Base-by-base conservation (phyloP, 23 red algal genomes). In the Gracilaria domingensis region DNA sequence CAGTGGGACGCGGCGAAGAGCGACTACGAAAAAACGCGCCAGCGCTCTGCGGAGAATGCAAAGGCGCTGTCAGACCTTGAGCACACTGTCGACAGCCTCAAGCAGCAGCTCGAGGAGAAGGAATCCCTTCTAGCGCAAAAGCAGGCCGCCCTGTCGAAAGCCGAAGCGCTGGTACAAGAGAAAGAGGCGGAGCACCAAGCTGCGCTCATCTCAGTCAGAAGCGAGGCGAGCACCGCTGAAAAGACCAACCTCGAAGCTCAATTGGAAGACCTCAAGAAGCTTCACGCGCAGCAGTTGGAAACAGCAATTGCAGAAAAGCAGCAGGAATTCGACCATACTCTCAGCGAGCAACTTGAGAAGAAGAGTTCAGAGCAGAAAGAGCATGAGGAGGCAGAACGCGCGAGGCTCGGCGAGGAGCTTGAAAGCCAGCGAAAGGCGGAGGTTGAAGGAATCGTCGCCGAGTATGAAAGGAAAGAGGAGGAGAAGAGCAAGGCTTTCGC, bases 1-100 rank as follows among this genome's bases (percentile, higher is more conserved):
- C 87, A 90, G 70, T 90, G 87, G 87, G 87, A 90, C 16, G 74
- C 37, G 0, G 64, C 87, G 9, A 70, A 90, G 35, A 81, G 38
- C 32, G 71, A 60, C 12, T 69, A 77, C 7, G 45, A 66, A 45
- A 28, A 66, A 64, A 90, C 73, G 37, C 55, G 74, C 12, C 38
- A 71, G 44, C 47, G 54, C 33, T 66, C 55, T 32, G 18, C 56
- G 61, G 71, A 80, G 38, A 53, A 81, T 14, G 60, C 57, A 5
- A 74, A 81, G 32, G 71, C 66, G 34, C 53, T 79, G 8, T 39
- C 57, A 17, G 87, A 64, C 12, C 40, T 81, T 8, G 55, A 79
- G 40, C n/a, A 73, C 8, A 50, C 56, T 11, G 59, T 90, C 20
- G 75, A 79, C 12, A 48, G 20, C 12, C 55, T 90, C 8, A 66